Base-by-base conservation (phyloP, 805 yeast genomes). In the Cyberlindnera galapagoensis region DNA sequence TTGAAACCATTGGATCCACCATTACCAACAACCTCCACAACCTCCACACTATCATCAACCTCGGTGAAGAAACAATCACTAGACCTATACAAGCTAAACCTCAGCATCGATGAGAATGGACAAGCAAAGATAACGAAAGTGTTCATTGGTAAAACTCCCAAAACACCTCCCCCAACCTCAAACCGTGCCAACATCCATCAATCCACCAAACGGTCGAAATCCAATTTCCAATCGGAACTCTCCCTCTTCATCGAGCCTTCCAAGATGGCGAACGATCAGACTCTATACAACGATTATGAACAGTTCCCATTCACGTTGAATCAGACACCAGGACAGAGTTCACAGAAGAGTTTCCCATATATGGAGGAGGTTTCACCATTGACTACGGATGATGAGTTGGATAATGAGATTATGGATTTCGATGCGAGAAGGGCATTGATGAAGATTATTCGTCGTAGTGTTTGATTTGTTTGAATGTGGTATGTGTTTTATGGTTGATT, bases 401-500 rank as follows among this genome's bases (percentile, higher is more conserved):
- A 35, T 18, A 47, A 42, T 26, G 52, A 49, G 4, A 32, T 19
- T 15, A 28, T 33, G 24, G 43, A 28, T n/a, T 40, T 25, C 34
- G 56, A 51, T 36, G 56, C 56, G 8, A 51, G 56, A 47, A 50
- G 32, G 11, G 56, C 56, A 4, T 31, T 51, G 38, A 42, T 51
- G 18, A 48, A 47, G 30, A 43, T 47, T 46, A 37, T 51, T 23
- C 51, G 56, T 34, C 51, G 49, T 11, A 47, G 50, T 30, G 37
- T 45, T 11, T 48, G 31, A 40, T 16, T 4, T 13, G 4, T 12
- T 22, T 17, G 8, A 22, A 11, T 21, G 18, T 25, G 18, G 21
- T 25, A 11, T 14, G n/a, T 18, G 12, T 5, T 10, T 27, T 24
- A 12, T n/a, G 13, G 23, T 18, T 27, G 23, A 18, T 27, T 19